phyloP scores from a whole-genome alignment of 768 basidiomycete species.

The Psilocybe tampanensis region DNA sequence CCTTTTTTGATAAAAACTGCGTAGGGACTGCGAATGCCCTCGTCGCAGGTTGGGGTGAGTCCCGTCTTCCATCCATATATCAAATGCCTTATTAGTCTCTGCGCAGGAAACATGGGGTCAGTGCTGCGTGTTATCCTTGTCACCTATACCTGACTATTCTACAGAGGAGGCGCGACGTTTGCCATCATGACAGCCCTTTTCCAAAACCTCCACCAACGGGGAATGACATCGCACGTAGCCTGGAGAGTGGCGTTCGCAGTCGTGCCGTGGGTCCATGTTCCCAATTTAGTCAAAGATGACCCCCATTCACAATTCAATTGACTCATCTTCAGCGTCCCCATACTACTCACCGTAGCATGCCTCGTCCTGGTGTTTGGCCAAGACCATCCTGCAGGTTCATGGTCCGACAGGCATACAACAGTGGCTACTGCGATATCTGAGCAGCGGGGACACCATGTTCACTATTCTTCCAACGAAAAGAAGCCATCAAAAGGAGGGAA shows the following conservation, averaged over 20 bases:
- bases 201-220: conserved; percentile 34
- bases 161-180: conserved; percentile 52
- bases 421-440: conserved; percentile 28
- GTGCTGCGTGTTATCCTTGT: neutral
- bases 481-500: conserved; percentile 6
- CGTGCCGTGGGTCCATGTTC: conserved; percentile 49
- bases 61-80: conserved; percentile 19
- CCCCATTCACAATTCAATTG: neutral
- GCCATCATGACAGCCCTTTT: conserved; percentile 59
- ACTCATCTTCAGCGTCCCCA: conserved; percentile 37
- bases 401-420: conserved; percentile 47
- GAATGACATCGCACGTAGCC: conserved; percentile 41
- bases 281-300: too few species aligned
- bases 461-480: conserved; percentile 23
- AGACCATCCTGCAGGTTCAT: conserved; percentile 57
- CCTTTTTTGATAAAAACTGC: conserved; percentile 55
- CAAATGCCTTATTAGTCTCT: neutral
- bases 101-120: conserved; percentile 34
- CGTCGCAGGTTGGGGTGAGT: conserved; percentile 57
- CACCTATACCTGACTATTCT: neutral
- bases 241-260: conserved; percentile 60
- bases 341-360: conserved; percentile 45
- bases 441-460: conserved; percentile 18
- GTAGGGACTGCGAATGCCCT: conserved; percentile 53
- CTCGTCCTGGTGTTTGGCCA: conserved; percentile 47